Base-by-base conservation (phyloP, 495 filamentous ascomycete genomes). In the Trichodelitschia bisporula region DNA sequence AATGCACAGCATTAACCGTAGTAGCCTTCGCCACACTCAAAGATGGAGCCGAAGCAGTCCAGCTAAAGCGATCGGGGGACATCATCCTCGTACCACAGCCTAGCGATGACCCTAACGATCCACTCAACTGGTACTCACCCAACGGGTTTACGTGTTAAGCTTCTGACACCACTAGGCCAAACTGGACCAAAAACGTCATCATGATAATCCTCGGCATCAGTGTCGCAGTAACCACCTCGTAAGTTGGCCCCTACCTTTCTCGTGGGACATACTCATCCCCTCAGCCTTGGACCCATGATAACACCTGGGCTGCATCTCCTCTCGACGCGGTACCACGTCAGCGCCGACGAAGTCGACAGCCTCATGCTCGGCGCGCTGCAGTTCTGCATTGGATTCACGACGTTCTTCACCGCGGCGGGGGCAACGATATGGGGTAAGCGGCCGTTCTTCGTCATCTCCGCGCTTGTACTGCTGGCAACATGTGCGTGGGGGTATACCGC, bases 181-280 rank as follows among this genome's bases (percentile, higher is more conserved):
- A 24, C 21, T 24, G 8, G 12, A 24, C 21, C 12, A 39, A 36
- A 60, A 48, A 61, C 58, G 59, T 51, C 59, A 18, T 41, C n/a
- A n/a, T n/a, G n/a, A n/a, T n/a, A n/a, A n/a, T n/a, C n/a, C n/a
- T n/a, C n/a, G n/a, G n/a, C n/a, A n/a, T n/a, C n/a, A n/a, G n/a
- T n/a, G n/a, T n/a, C n/a, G n/a, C n/a, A n/a, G n/a, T n/a, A n/a
- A n/a, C n/a, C n/a, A n/a, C n/a, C n/a, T n/a, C n/a, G n/a, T n/a
- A n/a, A n/a, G n/a, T n/a, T n/a, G n/a, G n/a, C n/a, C n/a, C n/a
- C n/a, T n/a, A n/a, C n/a, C n/a, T n/a, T n/a, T n/a, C n/a, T n/a
- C n/a, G n/a, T n/a, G n/a, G n/a, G n/a, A n/a, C n/a, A n/a, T n/a
- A n/a, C n/a, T n/a, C n/a, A n/a, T n/a, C n/a, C n/a, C n/a, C n/a